phyloP scores from a whole-genome alignment of 140 eudicot species.

The Ambrosia hybrid region DNA sequence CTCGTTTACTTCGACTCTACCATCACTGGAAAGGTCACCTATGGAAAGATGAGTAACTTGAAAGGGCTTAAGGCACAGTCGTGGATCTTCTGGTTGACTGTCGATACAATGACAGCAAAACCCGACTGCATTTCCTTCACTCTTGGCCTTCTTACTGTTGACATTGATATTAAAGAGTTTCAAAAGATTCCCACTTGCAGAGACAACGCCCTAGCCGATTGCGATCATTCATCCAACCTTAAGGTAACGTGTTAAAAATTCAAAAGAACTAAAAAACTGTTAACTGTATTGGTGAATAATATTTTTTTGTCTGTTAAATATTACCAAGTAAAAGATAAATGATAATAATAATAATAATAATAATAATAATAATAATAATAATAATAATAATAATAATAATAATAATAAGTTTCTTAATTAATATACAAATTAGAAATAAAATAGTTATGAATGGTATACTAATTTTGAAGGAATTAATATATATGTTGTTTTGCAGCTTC shows the following conservation, averaged over 20 bases:
- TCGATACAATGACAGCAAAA: conserved; percentile 65
- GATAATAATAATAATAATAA: too few relatives aligned
- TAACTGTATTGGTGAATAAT: too few relatives aligned
- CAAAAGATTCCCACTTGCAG: conserved; percentile 52
- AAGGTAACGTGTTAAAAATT: background rate
- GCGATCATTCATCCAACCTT: conserved; percentile 15
- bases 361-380: too few relatives aligned
- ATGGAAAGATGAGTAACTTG: background rate
- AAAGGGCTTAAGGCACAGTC: background rate
- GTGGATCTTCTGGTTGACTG: conserved; percentile 49
- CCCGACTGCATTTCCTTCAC: conserved; percentile 44
- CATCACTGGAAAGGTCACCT: background rate
- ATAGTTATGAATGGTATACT: too few relatives aligned
- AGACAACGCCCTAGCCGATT: conserved; percentile 32
- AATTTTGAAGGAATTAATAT: too few relatives aligned
- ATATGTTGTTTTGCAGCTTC: too few relatives aligned
- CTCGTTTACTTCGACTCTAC: background rate
- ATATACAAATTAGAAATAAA: too few relatives aligned
- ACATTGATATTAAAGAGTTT: conserved; percentile 59
- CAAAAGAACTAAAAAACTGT: too few relatives aligned
- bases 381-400: too few relatives aligned
- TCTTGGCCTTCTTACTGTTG: conserved; percentile 52
- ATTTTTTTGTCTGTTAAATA: too few relatives aligned
- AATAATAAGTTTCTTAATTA: too few relatives aligned
- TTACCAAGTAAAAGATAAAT: too few relatives aligned